A percentile compares a stretch with the other conserved stretches of the same genome.
phyloP scores from a whole-genome alignment of 2,329 filamentous ascomycete species.

The Penicillium sp. region DNA sequence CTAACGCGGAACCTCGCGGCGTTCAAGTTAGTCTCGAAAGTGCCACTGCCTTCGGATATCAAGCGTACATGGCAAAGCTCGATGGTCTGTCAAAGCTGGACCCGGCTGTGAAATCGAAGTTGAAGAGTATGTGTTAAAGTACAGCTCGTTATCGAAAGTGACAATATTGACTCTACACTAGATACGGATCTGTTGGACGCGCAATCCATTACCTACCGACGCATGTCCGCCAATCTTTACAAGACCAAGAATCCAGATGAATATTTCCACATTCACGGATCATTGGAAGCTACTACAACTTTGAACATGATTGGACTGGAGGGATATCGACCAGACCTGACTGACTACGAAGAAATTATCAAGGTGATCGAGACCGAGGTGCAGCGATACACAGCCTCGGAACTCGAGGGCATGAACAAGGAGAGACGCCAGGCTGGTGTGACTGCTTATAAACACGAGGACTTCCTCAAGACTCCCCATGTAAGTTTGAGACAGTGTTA shows the following conservation, averaged over 20 bases:
- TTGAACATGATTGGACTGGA: constrained; percentile 69
- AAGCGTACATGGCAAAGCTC: constrained; percentile 45
- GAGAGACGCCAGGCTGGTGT: constrained; percentile 60
- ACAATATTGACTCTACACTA: constrained; percentile 31
- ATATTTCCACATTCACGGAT: constrained; percentile 75
- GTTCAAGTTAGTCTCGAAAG: constrained; percentile 40
- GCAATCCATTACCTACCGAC: constrained; percentile 69
- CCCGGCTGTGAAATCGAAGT: constrained; percentile 37
- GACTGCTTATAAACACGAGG: constrained; percentile 58
- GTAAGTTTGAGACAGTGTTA: constrained; percentile 36
- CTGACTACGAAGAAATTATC: constrained; percentile 60
- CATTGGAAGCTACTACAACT: constrained; percentile 67
- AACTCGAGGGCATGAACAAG: constrained; percentile 60
- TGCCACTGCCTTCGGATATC: constrained; percentile 43
- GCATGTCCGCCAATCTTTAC: constrained; percentile 71
- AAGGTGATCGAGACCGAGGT: constrained; percentile 60
- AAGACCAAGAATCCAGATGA: constrained; percentile 63
- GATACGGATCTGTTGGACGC: constrained; percentile 71
- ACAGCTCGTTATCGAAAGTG: neutral
- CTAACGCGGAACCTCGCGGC: constrained; percentile 36
- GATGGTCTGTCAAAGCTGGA: constrained; percentile 42
- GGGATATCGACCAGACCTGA: constrained; percentile 60
- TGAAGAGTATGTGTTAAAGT: constrained; percentile 34
- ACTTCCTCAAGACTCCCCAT: constrained; percentile 58
- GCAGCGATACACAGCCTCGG: constrained; percentile 51